Evolutionary conservation across 805 yeast genomes (phyloP).

Genomic region (Myxozyma vanderwaltii): DNA sequence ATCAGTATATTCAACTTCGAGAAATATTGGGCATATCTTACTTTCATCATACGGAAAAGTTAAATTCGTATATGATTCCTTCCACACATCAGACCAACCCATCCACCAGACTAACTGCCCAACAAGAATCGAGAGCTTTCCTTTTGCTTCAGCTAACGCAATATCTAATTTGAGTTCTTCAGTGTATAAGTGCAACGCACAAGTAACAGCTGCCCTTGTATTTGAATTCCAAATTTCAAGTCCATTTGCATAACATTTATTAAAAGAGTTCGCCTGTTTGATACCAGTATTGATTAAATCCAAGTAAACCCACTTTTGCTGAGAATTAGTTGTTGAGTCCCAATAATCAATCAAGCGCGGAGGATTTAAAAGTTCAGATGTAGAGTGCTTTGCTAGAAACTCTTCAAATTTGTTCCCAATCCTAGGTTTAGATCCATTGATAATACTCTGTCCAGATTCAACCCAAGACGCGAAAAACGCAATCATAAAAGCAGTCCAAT

Average conservation of each 20-base stretch:
- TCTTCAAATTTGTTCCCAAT: not conserved
- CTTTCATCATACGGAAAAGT: slow-evolving; percentile 6
- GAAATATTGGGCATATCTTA: not conserved
- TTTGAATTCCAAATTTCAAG: not conserved
- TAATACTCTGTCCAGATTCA: slow-evolving; percentile 13
- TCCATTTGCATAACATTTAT: not conserved
- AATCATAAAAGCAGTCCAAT: slow-evolving; percentile 30
- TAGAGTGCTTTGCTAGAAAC: not conserved
- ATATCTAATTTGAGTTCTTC: slow-evolving; percentile 72
- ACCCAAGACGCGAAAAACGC: slow-evolving; percentile 32
- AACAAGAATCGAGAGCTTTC: slow-evolving; percentile 56
- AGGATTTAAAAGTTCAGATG: not conserved
- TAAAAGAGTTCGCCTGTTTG: slow-evolving; percentile 6
- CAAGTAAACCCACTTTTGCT: slow-evolving; percentile 3
- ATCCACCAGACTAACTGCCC: slow-evolving; percentile 64
- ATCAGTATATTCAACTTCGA: too few relatives aligned
- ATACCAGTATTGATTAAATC: slow-evolving; percentile 1
- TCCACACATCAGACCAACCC: slow-evolving; percentile 74
- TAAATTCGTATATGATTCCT: slow-evolving; percentile 8
- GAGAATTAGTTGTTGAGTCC: not conserved
- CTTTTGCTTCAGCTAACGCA: slow-evolving; percentile 15
- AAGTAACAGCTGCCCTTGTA: slow-evolving; percentile 43
- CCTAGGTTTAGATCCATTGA: not conserved
- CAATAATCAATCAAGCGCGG: not conserved
- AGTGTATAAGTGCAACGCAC: slow-evolving; percentile 71